Percentiles rank a stretch among this genome's conserved stretches.
Conservation (phyloP, 331 rosid genomes). For the Cucumis variabilis region DNA sequence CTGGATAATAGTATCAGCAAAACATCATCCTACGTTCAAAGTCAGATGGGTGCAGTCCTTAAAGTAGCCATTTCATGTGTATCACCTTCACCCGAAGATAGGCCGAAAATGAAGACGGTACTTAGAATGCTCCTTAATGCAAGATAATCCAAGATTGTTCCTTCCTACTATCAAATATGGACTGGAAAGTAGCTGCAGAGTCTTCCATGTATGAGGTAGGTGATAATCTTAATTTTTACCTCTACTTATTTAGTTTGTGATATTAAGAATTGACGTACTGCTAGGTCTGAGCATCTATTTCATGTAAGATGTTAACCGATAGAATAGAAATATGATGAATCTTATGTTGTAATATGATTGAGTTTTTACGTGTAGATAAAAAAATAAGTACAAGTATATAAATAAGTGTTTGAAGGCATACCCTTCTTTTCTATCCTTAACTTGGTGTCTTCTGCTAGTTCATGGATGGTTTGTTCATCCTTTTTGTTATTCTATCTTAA, state of each 20-base stretch:
- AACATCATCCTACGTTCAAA: conserved; percentile 62
- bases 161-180: neutral
- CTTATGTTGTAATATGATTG: neutral
- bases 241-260: neutral
- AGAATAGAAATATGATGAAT: neutral
- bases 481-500: neutral
- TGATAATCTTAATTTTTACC: neutral
- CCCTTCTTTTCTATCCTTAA: neutral
- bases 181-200: neutral
- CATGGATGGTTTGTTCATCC: neutral
- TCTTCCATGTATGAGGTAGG: conserved; percentile 22
- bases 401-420: neutral
- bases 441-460: neutral
- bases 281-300: conserved; percentile 1
- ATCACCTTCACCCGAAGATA: conserved; percentile 58
- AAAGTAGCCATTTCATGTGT: conserved; percentile 76
- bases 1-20: conserved; percentile 69
- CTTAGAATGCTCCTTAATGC: conserved; percentile 78
- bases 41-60: conserved; percentile 80
- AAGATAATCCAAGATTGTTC: conserved; percentile 40
- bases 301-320: neutral
- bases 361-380: neutral
- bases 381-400: neutral
- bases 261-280: neutral
- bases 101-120: conserved; percentile 94